Evolutionary conservation across 2,329 filamentous ascomycete species (phyloP).

Genomic region (Ceratocystis cacaofunesta): DNA sequence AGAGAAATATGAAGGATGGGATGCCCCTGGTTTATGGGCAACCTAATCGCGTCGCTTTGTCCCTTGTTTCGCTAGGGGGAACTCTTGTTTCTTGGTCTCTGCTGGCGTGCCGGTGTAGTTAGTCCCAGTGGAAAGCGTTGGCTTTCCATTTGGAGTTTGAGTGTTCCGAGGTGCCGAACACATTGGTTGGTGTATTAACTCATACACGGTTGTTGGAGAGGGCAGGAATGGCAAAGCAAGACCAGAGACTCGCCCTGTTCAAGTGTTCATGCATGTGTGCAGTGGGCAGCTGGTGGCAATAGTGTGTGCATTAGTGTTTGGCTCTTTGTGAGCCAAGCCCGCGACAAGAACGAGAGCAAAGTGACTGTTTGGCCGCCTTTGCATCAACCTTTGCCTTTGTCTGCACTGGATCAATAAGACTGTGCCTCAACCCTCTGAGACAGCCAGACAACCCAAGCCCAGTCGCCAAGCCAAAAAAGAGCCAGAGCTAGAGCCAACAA

Average conservation of each 20-base stretch:
- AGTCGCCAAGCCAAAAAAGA: too few species aligned
- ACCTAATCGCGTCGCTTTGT: not conserved
- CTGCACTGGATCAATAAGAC: too few species aligned
- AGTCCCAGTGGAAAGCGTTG: not conserved
- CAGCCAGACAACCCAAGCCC: too few species aligned
- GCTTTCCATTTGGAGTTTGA: not conserved
- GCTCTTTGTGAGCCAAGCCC: too few species aligned
- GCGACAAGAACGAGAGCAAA: too few species aligned
- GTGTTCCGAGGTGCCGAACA: not conserved
- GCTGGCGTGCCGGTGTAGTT: not conserved
- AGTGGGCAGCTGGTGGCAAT: too few species aligned
- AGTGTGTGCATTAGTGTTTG: too few species aligned
- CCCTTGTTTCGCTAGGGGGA: too few species aligned
- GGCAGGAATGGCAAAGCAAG: not conserved
- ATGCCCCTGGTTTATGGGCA: not conserved
- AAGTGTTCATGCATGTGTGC: not conserved
- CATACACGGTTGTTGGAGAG: not conserved
- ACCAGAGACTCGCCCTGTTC: not conserved
- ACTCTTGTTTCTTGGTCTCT: not conserved
- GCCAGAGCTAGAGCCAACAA: too few species aligned
- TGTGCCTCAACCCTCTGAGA: too few species aligned
- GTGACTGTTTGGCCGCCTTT: too few species aligned
- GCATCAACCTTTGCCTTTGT: too few species aligned
- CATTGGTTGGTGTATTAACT: not conserved
- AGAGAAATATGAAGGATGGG: not conserved